Percentiles rank a stretch among this genome's conserved stretches.
These are phyloP conservation scores for Drosera spatulata DNA, from an alignment of 179 eudicot genomes.

Conservation along the genomic window DNA sequence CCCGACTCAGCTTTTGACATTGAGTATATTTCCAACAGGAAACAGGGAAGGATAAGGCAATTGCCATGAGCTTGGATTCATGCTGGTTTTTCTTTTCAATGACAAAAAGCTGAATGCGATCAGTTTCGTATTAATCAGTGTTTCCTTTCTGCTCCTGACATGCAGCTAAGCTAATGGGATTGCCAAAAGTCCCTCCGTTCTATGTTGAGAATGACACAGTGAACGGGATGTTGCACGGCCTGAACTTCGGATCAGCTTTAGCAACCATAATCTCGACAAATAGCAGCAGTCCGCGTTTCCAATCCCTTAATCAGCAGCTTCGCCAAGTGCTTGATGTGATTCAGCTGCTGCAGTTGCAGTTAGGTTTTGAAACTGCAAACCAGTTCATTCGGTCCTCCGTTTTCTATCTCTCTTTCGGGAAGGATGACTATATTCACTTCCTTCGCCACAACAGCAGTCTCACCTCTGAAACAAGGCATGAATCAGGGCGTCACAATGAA, in stretches of 20 bases:
- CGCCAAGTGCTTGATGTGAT: slow-evolving; percentile 47
- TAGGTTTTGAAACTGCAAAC: slow-evolving; percentile 24
- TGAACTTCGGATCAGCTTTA: slow-evolving; percentile 43
- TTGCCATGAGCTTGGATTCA: no score
- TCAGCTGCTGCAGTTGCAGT: slow-evolving; percentile 40
- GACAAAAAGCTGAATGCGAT: no score
- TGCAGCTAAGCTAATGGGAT: slow-evolving; percentile 45
- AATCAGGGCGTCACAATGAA: background rate
- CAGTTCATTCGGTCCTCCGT: slow-evolving; percentile 32
- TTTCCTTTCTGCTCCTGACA: background rate
- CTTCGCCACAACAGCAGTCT: slow-evolving; percentile 13
- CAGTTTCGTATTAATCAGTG: no score
- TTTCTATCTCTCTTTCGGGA: slow-evolving; percentile 58
- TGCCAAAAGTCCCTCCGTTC: slow-evolving; percentile 34
- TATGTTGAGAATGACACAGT: slow-evolving; percentile 46
- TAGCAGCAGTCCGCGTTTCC: slow-evolving; percentile 23
- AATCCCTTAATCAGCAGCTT: slow-evolving; percentile 54
- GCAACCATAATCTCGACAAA: slow-evolving; percentile 33
- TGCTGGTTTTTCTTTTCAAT: no score
- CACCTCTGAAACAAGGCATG: background rate
- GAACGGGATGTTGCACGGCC: slow-evolving; percentile 28
- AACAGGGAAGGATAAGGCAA: no score
- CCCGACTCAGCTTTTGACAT: no score
- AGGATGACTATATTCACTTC: slow-evolving; percentile 44
- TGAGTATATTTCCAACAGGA: no score